A percentile compares a stretch with the other conserved stretches of the same genome.
Evolutionary conservation across 768 basidiomycete species (phyloP).

Genomic region (Cyclocybe cylindracea): DNA sequence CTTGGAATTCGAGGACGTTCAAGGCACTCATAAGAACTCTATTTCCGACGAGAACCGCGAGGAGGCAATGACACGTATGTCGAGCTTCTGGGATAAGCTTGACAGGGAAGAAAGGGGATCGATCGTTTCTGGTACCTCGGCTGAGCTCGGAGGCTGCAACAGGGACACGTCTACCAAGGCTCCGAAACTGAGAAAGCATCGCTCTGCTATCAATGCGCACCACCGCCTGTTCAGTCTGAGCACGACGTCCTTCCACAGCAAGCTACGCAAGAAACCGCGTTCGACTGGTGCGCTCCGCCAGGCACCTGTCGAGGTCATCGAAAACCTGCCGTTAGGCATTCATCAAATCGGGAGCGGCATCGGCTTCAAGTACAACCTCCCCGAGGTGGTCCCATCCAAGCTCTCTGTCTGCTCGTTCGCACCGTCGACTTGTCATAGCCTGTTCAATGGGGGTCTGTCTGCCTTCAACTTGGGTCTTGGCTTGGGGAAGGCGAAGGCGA

Average conservation of each 20-base stretch:
- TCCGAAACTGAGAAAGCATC: conserved; percentile 39
- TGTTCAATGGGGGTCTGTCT: conserved; percentile 22
- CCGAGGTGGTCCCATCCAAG: conserved; percentile 24
- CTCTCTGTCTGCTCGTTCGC: conserved; percentile 21
- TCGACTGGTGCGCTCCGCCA: conserved; percentile 32
- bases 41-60: background rate
- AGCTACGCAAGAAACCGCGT: conserved; percentile 39
- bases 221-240: conserved; percentile 31
- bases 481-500: conserved; percentile 13
- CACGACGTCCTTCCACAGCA: conserved; percentile 36
- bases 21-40: no score
- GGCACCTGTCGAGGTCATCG: conserved; percentile 23
- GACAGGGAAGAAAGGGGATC: conserved; percentile 36
- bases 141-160: conserved; percentile 22
- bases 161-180: conserved; percentile 23
- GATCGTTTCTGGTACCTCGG: conserved; percentile 13
- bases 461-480: conserved; percentile 17
- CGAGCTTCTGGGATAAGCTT: conserved; percentile 47
- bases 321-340: conserved; percentile 44
- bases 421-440: conserved; percentile 16
- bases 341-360: conserved; percentile 54
- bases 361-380: conserved; percentile 45
- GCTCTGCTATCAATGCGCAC: conserved; percentile 31
- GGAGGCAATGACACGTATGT: conserved; percentile 20
- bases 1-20: no score